Conservation (phyloP, 805 yeast genomes). For the Schwanniomyces sp. region DNA sequence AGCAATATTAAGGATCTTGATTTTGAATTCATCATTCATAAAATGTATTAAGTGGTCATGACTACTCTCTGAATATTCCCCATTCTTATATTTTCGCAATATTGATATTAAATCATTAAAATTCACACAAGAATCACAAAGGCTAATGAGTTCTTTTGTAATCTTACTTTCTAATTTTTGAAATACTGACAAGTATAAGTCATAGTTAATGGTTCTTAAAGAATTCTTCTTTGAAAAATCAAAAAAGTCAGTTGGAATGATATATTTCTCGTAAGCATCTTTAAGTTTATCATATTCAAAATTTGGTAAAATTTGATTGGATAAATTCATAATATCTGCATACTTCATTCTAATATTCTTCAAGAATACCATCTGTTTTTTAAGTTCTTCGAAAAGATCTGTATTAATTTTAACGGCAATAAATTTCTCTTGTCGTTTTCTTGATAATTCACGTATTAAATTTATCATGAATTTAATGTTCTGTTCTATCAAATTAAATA, state of each 20-base stretch:
- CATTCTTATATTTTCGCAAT: slow-evolving; percentile 16
- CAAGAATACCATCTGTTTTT: slow-evolving; percentile 45
- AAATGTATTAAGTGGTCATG: slow-evolving; percentile 18
- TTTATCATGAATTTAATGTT: slow-evolving; percentile 62
- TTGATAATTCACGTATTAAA: slow-evolving; percentile 68
- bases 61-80: slow-evolving; percentile 6
- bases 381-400: slow-evolving; percentile 29
- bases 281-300: slow-evolving; percentile 14
- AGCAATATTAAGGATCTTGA: slow-evolving; percentile 29
- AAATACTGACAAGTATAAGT: slow-evolving; percentile 20
- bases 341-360: slow-evolving; percentile 53
- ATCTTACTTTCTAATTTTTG: slow-evolving; percentile 20
- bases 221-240: slow-evolving; percentile 33
- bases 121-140: slow-evolving; percentile 21
- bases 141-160: slow-evolving; percentile 20
- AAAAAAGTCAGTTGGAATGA: slow-evolving; percentile 26
- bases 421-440: slow-evolving; percentile 73
- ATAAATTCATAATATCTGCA: slow-evolving; percentile 43
- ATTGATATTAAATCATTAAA: slow-evolving; percentile 28
- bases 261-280: slow-evolving; percentile 27
- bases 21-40: slow-evolving; percentile 36
- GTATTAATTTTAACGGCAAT: slow-evolving; percentile 62
- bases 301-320: slow-evolving; percentile 15
- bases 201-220: slow-evolving; percentile 27
- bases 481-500: slow-evolving; percentile 57